Evolutionary conservation across 352 stramenopile species (phyloP), one percentile per base, ranked within the genome.

Genomic region (Aphanomyces euteiches): DNA sequence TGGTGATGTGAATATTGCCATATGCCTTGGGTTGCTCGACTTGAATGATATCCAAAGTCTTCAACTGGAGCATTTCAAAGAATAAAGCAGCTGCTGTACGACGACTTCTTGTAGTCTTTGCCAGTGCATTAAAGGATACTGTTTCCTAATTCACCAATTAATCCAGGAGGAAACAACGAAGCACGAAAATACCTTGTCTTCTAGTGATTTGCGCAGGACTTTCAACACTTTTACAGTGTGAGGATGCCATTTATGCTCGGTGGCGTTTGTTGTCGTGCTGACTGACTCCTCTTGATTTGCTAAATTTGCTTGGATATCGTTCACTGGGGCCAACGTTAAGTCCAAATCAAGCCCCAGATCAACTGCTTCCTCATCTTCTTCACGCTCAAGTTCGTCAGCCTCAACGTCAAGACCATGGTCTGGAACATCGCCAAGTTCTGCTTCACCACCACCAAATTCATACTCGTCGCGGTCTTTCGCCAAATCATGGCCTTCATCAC

Each of bases 11-110:
- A 70, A 99, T 99, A 71, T 99, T 95, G 21, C 92, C 93, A 78
- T 98, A 99, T 56, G 90, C 78, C 47, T 89, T 79, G 19, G 90
- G 74, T 81, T 99, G 96, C 13, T 97, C 80, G 21, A 99, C 74
- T 63, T 98, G 88, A 39, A 99, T 90, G 77, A 96, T 99, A 80
- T 99, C 95, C 74, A 98, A 95, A 4, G 96, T 98, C 79, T 99
- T 98, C n/a, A 99, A 82, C 77, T 98, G 89, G 3, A 99, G 84
- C 17, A 98, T 82, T 76, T 99, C 95, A 71, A 99, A 98, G 77
- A 99, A 99, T 45, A 98, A 82, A 50, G 87, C 92, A 10, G 93
- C 90, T 28, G 94, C 96, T 56, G 92, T 98, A 53, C 94, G 79
- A 69, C 87, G 82, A 68, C 77, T 93, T 56, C 88, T 78, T 5